Evolutionary conservation across 805 yeast species (phyloP), one percentile per base, ranked within the genome.

Genomic region (Saturnispora dispora): DNA sequence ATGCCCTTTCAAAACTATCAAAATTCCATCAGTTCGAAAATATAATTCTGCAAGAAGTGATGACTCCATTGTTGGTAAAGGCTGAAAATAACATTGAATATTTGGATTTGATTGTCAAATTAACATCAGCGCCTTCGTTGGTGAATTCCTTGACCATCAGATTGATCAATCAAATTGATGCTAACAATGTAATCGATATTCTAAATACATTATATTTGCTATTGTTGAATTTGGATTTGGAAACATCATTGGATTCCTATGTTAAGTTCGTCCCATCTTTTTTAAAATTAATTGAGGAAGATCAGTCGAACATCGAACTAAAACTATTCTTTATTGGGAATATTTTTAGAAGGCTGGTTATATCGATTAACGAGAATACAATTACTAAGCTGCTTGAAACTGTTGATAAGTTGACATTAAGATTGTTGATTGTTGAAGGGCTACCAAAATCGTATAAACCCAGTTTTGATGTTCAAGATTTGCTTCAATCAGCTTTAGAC

Each of bases 1-100:
- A 69, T 9, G 82, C 88, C 0, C 65, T 89, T 47, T 72, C 75
- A 5, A 66, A 65, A 11, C 58, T 83, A 2, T 73, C 79, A n/a
- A 59, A 64, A 8, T 55, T 58, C 18, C 62, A 32, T 7, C 52
- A 44, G 22, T 49, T 49, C 36, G 52, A 49, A 32, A 10, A 23
- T 11, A 7, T 36, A 3, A 18, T 49, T 11, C 18, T 48, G 6
- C n/a, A 27, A 10, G 45, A 49, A n/a, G 37, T 44, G 27, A 30
- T 44, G 13, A 37, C 39, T 1, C 52, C 52, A 18, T 36, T 49
- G 15, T 49, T 43, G 8, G 32, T 44, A 18, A 20, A 43, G 17
- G 18, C 18, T 13, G 30, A n/a, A 27, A 10, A 10, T 2, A 18
- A 18, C 28, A 6, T 18, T 13, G 41, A 45, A 11, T 11, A 3